phyloP scores from a whole-genome alignment of 768 basidiomycete genomes.

The Phlegmacium glaucopus region DNA sequence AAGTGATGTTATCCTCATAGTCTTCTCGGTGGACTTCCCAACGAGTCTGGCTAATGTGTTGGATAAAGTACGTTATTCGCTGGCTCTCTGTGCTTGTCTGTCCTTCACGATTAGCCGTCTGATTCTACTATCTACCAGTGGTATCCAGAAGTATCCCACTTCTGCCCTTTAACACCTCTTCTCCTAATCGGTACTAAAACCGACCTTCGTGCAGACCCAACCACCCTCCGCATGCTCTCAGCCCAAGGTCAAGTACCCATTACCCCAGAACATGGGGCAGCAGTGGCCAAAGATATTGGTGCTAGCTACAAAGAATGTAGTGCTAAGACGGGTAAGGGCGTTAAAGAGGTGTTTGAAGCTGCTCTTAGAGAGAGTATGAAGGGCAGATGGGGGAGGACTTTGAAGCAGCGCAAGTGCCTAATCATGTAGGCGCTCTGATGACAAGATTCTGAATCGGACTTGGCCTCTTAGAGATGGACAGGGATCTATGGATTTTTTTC shows the following conservation, averaged over 20 bases:
- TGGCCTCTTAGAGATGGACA: no score
- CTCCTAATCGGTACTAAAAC: conserved; percentile 80
- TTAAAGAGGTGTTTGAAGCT: conserved; percentile 87
- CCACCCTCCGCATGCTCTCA: conserved; percentile 81
- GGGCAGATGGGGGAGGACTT: conserved; percentile 71
- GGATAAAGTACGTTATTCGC: conserved; percentile 61
- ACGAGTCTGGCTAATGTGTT: conserved; percentile 87
- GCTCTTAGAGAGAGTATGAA: conserved; percentile 90
- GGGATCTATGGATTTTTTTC: no score
- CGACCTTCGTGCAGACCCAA: conserved; percentile 83
- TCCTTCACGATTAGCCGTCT: background rate
- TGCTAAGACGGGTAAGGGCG: conserved; percentile 86
- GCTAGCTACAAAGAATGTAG: conserved; percentile 93
- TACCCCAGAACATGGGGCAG: conserved; percentile 74
- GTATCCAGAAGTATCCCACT: conserved; percentile 87
- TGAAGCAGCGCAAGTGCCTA: conserved; percentile 70
- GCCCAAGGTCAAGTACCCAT: conserved; percentile 88
- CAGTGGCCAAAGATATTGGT: conserved; percentile 91
- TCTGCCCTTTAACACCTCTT: conserved; percentile 46
- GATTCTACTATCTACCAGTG: conserved; percentile 44
- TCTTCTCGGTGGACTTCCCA: conserved; percentile 93
- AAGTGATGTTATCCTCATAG: conserved; percentile 88
- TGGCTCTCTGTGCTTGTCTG: no score
- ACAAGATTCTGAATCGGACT: background rate
- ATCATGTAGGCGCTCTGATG: conserved; percentile 33